phyloP scores from a whole-genome alignment of 345 rosid genomes.

The Eucalyptus albens region DNA sequence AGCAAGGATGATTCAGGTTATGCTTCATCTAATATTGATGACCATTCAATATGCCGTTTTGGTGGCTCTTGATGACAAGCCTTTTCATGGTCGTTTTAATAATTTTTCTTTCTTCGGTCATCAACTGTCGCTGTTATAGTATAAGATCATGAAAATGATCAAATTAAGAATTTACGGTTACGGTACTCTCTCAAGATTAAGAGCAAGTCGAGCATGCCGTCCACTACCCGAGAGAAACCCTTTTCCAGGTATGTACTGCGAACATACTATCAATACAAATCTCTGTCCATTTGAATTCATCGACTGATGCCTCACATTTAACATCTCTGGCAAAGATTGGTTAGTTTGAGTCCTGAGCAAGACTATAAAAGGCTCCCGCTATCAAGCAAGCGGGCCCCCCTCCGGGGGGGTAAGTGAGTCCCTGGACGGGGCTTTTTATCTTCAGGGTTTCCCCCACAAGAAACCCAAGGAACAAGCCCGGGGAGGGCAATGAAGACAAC shows the following conservation, averaged over 20 bases:
- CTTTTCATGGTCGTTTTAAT: background rate
- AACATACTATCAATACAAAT: background rate
- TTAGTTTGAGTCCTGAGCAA: no score
- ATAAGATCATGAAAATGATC: background rate
- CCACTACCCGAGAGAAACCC: background rate
- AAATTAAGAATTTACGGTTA: background rate
- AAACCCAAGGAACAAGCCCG: no score
- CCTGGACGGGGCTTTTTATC: no score
- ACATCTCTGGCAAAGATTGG: background rate
- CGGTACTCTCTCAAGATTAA: background rate
- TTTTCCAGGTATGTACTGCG: background rate
- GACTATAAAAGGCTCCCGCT: no score
- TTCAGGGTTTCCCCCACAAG: no score
- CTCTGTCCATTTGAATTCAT: background rate
- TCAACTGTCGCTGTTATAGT: background rate
- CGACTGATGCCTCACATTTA: background rate
- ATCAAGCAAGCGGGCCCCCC: no score
- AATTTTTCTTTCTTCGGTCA: background rate
- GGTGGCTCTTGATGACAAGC: background rate
- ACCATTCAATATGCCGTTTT: background rate
- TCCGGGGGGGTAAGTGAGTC: no score
- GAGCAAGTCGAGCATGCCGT: background rate
- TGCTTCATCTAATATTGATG: background rate
- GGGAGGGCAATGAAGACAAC: no score
- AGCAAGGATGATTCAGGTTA: background rate